Percentiles rank a stretch among this genome's conserved stretches.
Conservation (phyloP, 768 basidiomycete species). For the Kwoniella mangroviensis region DNA sequence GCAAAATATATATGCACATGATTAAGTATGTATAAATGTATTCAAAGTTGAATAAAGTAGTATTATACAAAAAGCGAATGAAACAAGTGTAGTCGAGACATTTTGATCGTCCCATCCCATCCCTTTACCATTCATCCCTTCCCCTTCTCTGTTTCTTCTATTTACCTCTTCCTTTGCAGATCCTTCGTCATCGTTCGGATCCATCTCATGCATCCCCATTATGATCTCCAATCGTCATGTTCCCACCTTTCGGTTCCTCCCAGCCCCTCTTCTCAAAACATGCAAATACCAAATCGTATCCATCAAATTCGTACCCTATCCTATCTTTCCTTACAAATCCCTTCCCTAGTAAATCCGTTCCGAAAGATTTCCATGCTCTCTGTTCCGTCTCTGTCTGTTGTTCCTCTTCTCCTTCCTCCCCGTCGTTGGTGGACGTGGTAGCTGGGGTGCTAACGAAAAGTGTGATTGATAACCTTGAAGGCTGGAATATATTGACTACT, state of each 20-base stretch:
- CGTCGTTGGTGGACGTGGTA: slow-evolving; percentile 1
- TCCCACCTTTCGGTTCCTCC: slow-evolving; percentile 16
- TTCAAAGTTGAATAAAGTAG: neutral
- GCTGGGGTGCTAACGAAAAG: slow-evolving; percentile 73
- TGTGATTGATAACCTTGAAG: slow-evolving; percentile 80
- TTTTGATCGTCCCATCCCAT: neutral
- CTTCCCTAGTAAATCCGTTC: slow-evolving; percentile 48
- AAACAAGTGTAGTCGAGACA: neutral
- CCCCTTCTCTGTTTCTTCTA: too few relatives aligned
- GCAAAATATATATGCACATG: too few relatives aligned
- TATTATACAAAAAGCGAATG: neutral
- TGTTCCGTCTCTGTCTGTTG: slow-evolving; percentile 64
- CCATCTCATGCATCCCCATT: slow-evolving; percentile 5
- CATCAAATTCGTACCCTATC: slow-evolving; percentile 97
- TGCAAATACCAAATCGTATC: slow-evolving; percentile 59
- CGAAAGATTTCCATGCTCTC: slow-evolving; percentile 66
- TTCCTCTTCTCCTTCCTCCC: slow-evolving; percentile 50
- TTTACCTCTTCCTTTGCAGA: too few relatives aligned
- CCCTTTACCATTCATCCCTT: neutral
- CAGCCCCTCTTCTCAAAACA: slow-evolving; percentile 56
- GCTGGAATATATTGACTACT: slow-evolving; percentile 91
- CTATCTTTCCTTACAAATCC: slow-evolving; percentile 86
- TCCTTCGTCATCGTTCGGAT: neutral
- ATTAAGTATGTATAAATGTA: too few relatives aligned
- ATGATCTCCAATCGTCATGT: slow-evolving; percentile 1